Conservation (phyloP, 2,329 filamentous ascomycete species). For the Fusarium nelsonii region DNA sequence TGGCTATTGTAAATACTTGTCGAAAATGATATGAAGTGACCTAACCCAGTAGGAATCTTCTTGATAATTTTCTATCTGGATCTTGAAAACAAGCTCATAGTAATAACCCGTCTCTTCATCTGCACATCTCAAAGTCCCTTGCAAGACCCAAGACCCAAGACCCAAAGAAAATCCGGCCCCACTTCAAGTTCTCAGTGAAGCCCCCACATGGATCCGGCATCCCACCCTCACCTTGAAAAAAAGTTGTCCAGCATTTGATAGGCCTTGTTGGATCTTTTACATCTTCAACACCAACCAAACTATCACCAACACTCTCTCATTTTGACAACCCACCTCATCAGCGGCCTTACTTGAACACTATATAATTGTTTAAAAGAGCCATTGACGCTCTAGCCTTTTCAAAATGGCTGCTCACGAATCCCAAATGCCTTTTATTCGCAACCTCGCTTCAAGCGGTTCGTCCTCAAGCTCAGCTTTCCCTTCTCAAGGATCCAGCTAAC, state of each 20-base stretch:
- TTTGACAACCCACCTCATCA: not conserved
- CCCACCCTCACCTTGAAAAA: slow-evolving; percentile 46
- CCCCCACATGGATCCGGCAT: slow-evolving; percentile 42
- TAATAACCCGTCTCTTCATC: not conserved
- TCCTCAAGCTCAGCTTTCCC: slow-evolving; percentile 36
- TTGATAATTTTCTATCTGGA: not conserved
- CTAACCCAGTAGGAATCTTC: not conserved
- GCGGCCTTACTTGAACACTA: not conserved
- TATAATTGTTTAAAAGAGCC: not conserved
- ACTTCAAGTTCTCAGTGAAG: slow-evolving; percentile 30
- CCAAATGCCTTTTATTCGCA: slow-evolving; percentile 80
- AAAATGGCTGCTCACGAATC: slow-evolving; percentile 54
- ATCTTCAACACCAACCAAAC: slow-evolving; percentile 36
- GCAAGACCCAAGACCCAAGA: not conserved
- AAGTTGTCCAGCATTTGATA: slow-evolving; percentile 38
- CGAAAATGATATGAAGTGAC: too few species aligned
- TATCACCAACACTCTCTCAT: slow-evolving; percentile 6
- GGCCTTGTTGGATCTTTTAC: slow-evolving; percentile 8
- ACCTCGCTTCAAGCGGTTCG: slow-evolving; percentile 86
- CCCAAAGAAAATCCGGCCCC: slow-evolving; percentile 14
- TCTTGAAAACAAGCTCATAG: not conserved
- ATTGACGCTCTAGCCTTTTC: slow-evolving; percentile 23
- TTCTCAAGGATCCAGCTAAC: not conserved
- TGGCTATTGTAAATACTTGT: too few species aligned
- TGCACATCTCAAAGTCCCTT: slow-evolving; percentile 12